Conservation (phyloP, 768 basidiomycete species). For the Tricholoma sp. region DNA sequence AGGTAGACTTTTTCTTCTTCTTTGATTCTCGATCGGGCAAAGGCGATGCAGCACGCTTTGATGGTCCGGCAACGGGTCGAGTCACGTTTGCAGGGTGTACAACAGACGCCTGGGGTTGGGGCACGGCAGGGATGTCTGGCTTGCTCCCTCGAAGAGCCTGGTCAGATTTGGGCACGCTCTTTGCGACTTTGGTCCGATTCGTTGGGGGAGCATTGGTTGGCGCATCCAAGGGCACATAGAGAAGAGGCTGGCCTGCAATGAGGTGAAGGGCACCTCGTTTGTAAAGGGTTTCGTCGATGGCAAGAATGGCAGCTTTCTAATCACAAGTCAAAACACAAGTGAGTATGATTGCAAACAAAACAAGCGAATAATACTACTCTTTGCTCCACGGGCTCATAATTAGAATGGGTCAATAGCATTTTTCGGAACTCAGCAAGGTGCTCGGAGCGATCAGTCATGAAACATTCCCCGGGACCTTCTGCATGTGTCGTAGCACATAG, state of each 20-base stretch:
- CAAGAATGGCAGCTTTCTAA: conserved; percentile 55
- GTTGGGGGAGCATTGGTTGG: background rate
- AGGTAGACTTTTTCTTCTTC: conserved; percentile 35
- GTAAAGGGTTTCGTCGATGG: conserved; percentile 63
- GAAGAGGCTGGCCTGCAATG: conserved; percentile 60
- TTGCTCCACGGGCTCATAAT: conserved; percentile 61
- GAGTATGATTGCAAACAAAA: background rate
- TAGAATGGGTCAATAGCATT: conserved; percentile 58
- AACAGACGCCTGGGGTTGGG: background rate
- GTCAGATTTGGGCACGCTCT: background rate
- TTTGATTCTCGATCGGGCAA: conserved; percentile 18
- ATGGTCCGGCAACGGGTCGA: conserved; percentile 15
- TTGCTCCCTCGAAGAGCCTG: background rate
- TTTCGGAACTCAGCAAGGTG: conserved; percentile 67
- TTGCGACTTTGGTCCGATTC: background rate
- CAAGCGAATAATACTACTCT: conserved; percentile 37
- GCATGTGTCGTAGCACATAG: conserved; percentile 57
- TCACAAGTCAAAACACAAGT: conserved; percentile 8
- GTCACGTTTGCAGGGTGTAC: background rate
- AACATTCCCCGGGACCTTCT: conserved; percentile 41
- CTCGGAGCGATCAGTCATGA: conserved; percentile 60
- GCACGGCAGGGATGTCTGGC: background rate
- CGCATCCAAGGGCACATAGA: conserved; percentile 34
- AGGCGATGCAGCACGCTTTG: conserved; percentile 34
- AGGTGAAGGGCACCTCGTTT: conserved; percentile 51